These are phyloP conservation scores for Magnusiomyces suaveolens DNA, from an alignment of 1,139 yeast species.

Conservation along the genomic window DNA sequence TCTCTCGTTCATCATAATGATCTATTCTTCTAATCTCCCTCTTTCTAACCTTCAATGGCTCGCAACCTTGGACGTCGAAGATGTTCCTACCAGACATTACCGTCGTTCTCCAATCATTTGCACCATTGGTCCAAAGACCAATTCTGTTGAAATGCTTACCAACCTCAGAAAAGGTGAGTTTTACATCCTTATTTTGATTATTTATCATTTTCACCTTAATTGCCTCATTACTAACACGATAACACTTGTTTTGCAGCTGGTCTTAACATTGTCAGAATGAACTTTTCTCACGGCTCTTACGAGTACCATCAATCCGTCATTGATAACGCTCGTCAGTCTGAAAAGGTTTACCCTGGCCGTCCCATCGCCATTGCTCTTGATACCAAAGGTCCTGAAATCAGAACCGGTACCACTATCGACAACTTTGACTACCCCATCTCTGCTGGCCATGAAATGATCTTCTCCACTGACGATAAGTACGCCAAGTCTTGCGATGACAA, in stretches of 20 bases:
- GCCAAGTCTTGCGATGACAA: conserved; percentile 62
- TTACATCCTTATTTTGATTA: too few relatives aligned
- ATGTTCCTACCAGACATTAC: conserved; percentile 71
- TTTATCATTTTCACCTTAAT: too few relatives aligned
- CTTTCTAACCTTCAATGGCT: conserved; percentile 60
- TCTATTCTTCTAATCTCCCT: conserved; percentile 26
- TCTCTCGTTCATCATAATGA: conserved; percentile 23
- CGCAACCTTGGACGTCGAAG: conserved; percentile 64
- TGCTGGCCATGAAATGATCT: conserved; percentile 81
- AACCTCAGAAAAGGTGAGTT: conserved; percentile 85
- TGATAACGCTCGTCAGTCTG: conserved; percentile 93
- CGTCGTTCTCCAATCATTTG: conserved; percentile 97
- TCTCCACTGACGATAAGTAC: conserved; percentile 83
- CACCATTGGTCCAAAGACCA: conserved; percentile 97
- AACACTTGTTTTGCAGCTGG: too few relatives aligned
- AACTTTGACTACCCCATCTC: conserved; percentile 73
- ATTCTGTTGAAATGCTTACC: conserved; percentile 74
- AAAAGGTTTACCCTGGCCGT: conserved; percentile 82
- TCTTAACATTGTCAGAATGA: conserved; percentile 94
- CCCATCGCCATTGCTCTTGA: conserved; percentile 97
- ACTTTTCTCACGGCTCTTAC: conserved; percentile 95
- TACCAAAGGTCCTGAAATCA: conserved; percentile 99
- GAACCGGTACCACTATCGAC: conserved; percentile 88
- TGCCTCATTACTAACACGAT: too few relatives aligned
- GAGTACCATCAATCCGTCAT: conserved; percentile 94